Percentiles rank a stretch among this genome's conserved stretches.
phyloP scores from a whole-genome alignment of 768 basidiomycete genomes.

The Fomitopsis serialis region DNA sequence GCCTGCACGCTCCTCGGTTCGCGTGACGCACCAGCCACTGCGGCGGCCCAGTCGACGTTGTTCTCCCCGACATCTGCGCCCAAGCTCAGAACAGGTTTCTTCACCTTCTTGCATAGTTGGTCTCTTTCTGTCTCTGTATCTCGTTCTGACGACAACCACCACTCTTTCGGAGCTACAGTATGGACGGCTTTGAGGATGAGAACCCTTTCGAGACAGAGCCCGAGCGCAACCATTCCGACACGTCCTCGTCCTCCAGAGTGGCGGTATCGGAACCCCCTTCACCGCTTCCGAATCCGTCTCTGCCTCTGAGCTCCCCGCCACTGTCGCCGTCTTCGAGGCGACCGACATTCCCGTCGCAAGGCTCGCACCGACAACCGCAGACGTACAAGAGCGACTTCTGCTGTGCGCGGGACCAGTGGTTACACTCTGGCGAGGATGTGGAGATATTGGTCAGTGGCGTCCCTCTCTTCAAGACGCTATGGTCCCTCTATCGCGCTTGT shows the following conservation, averaged over 20 bases:
- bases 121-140: no score
- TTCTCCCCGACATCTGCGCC: no score
- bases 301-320: conserved; percentile 37
- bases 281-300: conserved; percentile 39
- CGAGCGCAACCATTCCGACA: conserved; percentile 33
- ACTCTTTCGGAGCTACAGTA: conserved; percentile 4
- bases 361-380: conserved; percentile 46
- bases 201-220: conserved; percentile 34
- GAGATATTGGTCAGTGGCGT: conserved; percentile 63
- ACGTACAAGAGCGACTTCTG: conserved; percentile 75
- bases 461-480: background rate
- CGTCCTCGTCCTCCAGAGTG: conserved; percentile 49
- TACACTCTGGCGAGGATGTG: conserved; percentile 78
- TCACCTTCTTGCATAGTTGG: no score
- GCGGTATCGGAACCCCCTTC: conserved; percentile 59
- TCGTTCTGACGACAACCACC: no score
- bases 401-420: conserved; percentile 65
- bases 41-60: no score
- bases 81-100: no score
- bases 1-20: no score
- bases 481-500: background rate
- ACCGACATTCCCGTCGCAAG: conserved; percentile 50
- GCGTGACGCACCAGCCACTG: no score
- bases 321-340: conserved; percentile 34
- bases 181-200: conserved; percentile 36